Evolutionary conservation across 75 land plant genomes (phyloP).

Genomic region (Pinus taeda): DNA sequence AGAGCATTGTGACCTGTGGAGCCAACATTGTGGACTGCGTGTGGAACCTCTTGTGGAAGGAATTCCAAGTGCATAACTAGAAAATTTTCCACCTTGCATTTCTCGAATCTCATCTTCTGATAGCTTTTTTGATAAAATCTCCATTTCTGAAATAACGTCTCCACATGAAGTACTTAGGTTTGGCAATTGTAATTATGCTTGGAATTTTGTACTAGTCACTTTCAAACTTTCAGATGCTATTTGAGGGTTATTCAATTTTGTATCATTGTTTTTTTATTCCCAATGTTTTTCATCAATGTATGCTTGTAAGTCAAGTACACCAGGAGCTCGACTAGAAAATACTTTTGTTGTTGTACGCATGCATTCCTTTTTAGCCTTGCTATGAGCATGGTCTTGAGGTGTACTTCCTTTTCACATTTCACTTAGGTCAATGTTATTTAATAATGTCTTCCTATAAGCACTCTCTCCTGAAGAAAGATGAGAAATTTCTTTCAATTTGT

Average conservation of each 20-base stretch:
- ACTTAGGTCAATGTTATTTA: conserved; percentile 20
- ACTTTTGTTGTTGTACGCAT: conserved; percentile 26
- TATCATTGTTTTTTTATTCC: background rate
- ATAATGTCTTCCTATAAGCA: conserved; percentile 7
- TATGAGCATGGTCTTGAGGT: conserved; percentile 40
- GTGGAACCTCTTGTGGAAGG: conserved; percentile 19
- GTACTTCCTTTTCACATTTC: conserved; percentile 27
- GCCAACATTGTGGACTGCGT: too few species aligned
- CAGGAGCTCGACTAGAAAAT: conserved; percentile 43
- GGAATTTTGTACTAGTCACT: background rate
- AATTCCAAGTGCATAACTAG: conserved; percentile 26
- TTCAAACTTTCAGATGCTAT: background rate
- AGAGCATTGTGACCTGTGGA: too few species aligned
- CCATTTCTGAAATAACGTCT: conserved; percentile 12
- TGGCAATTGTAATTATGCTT: conserved; percentile 6
- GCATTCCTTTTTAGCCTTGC: conserved; percentile 9
- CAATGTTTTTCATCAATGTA: conserved; percentile 28
- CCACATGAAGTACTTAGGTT: background rate
- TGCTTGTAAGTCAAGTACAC: conserved; percentile 36
- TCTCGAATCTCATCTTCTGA: conserved; percentile 35
- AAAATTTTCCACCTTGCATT: conserved; percentile 38
- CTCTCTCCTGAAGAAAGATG: conserved; percentile 28
- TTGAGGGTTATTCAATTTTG: background rate
- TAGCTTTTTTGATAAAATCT: conserved; percentile 30
- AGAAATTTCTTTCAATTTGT: conserved; percentile 18